These are phyloP conservation scores for Besnoitia besnoiti DNA, from an alignment of 169 alveolate genomes.

Conservation along the genomic window DNA sequence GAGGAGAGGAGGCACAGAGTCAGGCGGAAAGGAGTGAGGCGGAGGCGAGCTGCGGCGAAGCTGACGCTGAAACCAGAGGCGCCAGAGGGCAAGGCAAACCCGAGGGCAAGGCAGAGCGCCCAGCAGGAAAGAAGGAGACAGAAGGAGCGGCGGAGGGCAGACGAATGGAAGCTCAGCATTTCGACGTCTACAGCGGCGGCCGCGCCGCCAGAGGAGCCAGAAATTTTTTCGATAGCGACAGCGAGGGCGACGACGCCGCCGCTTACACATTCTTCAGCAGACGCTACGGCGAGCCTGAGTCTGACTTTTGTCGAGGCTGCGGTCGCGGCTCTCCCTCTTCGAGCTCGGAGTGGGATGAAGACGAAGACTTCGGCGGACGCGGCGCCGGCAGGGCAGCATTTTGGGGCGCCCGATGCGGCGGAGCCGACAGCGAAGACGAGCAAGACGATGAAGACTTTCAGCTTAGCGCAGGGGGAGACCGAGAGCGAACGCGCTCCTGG, in stretches of 20 bases:
- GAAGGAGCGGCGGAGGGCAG: neutral
- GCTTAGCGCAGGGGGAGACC: neutral
- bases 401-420: neutral
- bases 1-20: too few relatives aligned
- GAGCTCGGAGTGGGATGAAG: too few relatives aligned
- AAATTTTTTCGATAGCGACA: neutral
- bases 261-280: too few relatives aligned
- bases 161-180: neutral
- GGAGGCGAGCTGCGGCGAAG: too few relatives aligned
- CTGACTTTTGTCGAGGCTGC: too few relatives aligned
- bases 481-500: neutral
- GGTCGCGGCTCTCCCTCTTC: too few relatives aligned
- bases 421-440: neutral
- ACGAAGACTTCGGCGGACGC: too few relatives aligned
- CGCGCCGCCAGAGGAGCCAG: neutral
- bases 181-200: slow-evolving; percentile 3
- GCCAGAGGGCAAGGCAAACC: too few relatives aligned
- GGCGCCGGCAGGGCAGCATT: neutral
- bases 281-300: too few relatives aligned
- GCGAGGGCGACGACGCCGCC: neutral
- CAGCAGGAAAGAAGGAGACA: neutral
- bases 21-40: too few relatives aligned
- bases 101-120: too few relatives aligned
- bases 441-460: neutral
- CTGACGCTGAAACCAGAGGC: too few relatives aligned